Conservation (phyloP, 176 grass and related monocot genomes). For the Oryza meridionalis region DNA sequence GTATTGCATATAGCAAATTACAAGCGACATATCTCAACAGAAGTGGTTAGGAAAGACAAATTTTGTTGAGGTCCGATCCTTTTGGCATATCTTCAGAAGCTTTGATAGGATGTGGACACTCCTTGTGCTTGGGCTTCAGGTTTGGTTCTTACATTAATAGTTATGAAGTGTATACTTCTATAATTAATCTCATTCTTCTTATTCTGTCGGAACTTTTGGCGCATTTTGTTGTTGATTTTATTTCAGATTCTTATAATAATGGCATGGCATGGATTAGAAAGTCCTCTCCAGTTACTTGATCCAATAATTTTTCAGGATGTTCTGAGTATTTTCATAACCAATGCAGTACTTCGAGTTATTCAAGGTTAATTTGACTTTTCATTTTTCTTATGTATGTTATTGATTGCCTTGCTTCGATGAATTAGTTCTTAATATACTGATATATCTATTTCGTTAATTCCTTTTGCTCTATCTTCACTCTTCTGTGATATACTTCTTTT, state of each 20-base stretch:
- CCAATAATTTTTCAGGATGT: constrained; percentile 78
- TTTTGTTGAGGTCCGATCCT: constrained; percentile 88
- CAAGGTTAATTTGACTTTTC: constrained; percentile 58
- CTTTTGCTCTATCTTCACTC: not conserved
- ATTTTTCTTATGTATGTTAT: constrained; percentile 17
- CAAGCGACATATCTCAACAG: constrained; percentile 31
- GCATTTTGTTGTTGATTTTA: constrained; percentile 32
- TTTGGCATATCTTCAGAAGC: constrained; percentile 99
- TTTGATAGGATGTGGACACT: constrained; percentile 95
- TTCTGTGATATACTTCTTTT: constrained; percentile 14
- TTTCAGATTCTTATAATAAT: constrained; percentile 92
- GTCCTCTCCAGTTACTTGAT: constrained; percentile 86
- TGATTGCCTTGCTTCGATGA: not conserved
- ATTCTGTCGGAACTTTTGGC: constrained; percentile 25
- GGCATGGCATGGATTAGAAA: constrained; percentile 87
- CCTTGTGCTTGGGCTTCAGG: constrained; percentile 89
- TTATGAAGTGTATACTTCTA: constrained; percentile 26
- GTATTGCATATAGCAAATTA: constrained; percentile 49
- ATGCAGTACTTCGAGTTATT: constrained; percentile 82
- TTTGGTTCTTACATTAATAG: constrained; percentile 41
- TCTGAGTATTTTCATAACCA: constrained; percentile 95
- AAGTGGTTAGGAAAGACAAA: constrained; percentile 95
- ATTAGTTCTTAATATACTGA: constrained; percentile 14
- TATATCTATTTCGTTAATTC: not conserved
- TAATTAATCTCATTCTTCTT: constrained; percentile 25